These are phyloP conservation scores for Vicia faba DNA, from an alignment of 306 rosid species.

Conservation along the genomic window DNA sequence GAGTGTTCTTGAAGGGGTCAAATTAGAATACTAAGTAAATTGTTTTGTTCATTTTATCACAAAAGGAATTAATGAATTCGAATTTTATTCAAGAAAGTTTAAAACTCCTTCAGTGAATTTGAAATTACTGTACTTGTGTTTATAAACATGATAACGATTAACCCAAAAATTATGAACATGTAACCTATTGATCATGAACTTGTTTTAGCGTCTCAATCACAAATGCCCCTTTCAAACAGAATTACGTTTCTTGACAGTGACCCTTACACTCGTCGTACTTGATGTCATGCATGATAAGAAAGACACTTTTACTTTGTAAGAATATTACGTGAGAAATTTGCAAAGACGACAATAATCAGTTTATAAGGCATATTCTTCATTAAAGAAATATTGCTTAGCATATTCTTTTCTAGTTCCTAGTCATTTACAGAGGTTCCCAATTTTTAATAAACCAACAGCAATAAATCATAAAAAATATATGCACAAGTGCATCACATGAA, in stretches of 20 bases:
- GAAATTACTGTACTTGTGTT: too few relatives aligned
- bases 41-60: not conserved
- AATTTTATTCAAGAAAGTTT: not conserved
- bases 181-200: not conserved
- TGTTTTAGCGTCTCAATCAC: not conserved
- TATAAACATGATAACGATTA: not conserved
- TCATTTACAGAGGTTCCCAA: conserved; percentile 11
- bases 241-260: conserved; percentile 1
- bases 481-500: conserved; percentile 19
- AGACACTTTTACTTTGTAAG: conserved; percentile 13
- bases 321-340: conserved; percentile 41
- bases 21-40: not conserved
- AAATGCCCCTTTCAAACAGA: conserved; percentile 27
- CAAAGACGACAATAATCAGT: conserved; percentile 23
- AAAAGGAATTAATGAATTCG: not conserved
- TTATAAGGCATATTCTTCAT: conserved; percentile 45
- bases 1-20: not conserved
- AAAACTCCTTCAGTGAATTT: not conserved
- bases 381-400: conserved; percentile 35
- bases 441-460: not conserved
- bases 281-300: conserved; percentile 33
- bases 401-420: conserved; percentile 46
- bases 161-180: not conserved
- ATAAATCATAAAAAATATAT: conserved; percentile 18
- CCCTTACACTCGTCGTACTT: conserved; percentile 7